Evolutionary conservation across 768 basidiomycete species (phyloP), one percentile per base, ranked within the genome.

Genomic region (Panaeolus cyanescens): DNA sequence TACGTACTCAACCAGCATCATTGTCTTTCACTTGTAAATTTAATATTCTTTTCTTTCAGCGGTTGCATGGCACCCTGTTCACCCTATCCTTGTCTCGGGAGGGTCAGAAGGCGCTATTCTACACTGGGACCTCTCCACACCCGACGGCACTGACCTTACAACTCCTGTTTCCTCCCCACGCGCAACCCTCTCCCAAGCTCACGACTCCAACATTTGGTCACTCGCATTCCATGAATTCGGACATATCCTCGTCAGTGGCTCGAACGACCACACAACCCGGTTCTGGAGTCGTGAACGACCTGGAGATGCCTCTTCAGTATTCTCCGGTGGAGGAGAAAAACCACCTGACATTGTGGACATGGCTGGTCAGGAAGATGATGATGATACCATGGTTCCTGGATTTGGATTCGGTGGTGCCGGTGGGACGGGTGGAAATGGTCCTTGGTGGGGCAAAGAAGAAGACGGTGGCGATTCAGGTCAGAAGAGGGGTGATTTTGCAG

Each of bases 221-320:
- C 85, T 99, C 64, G 87, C 94, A 3, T 99, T 88, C 83, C 96
- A 99, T 75, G 96, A 96, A 0, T 85, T 99, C 15, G 96, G 97
- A 0, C 96, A 99, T 75, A 83, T 99, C 67, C 88, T 99, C 67
- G 95, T 90, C 63, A 90, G 87, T 63, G 97, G 91, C 9, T 92
- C 92, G n/a, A 99, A 97, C 79, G 97, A 99, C 80, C 94, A 96
- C 77, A 98, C 97, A 5, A 97, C 96, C 5, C 86, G 96, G n/a
- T 99, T 99, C 83, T 99, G 97, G 96, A 89, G 90, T 54, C 86
- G 96, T 67, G 93, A 95, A 70, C 84, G 93, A 3, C 93, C 93
- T 0, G 92, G 93, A n/a, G 92, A 93, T 67, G 81, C 83, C 1
- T 80, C 83, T n/a, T 86, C 84, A 58, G 92, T 88, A 39, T 93